Percentiles rank a stretch among this genome's conserved stretches.
phyloP scores from a whole-genome alignment of 208 protist genomes.

The Trypanosoma grayi region DNA sequence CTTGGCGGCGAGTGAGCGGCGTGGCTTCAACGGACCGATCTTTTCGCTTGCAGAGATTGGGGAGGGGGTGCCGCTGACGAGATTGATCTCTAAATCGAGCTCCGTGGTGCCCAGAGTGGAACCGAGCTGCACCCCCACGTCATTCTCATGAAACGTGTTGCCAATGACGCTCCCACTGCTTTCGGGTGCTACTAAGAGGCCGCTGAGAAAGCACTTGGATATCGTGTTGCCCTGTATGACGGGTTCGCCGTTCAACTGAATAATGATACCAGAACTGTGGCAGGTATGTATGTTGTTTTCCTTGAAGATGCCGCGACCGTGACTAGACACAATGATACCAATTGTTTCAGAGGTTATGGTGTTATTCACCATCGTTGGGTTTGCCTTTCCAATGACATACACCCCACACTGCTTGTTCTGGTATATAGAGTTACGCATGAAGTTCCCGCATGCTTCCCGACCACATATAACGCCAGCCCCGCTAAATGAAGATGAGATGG shows the following conservation, averaged over 20 bases:
- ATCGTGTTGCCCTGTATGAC: conserved; percentile 54
- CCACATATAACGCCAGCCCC: conserved; percentile 70
- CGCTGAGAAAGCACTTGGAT: conserved; percentile 43
- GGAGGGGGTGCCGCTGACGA: conserved; percentile 12
- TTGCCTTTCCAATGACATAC: conserved; percentile 46
- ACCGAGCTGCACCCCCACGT: conserved; percentile 77
- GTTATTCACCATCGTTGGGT: conserved; percentile 52
- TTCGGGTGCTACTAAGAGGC: conserved; percentile 52
- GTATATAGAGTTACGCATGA: conserved; percentile 62
- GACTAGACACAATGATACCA: conserved; percentile 63
- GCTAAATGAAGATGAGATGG: conserved; percentile 38
- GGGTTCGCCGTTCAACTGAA: conserved; percentile 58
- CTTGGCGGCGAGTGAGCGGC: not conserved
- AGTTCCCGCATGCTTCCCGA: conserved; percentile 32
- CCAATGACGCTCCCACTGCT: conserved; percentile 42
- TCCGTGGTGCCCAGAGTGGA: conserved; percentile 39
- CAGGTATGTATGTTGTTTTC: conserved; percentile 61
- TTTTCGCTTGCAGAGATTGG: not conserved
- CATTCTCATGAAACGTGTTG: conserved; percentile 69
- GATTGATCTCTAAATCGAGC: conserved; percentile 52
- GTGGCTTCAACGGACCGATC: not conserved
- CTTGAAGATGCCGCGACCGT: conserved; percentile 53
- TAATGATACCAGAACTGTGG: conserved; percentile 62
- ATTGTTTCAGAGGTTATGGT: conserved; percentile 52
- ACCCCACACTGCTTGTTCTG: conserved; percentile 69